phyloP scores from a whole-genome alignment of 371 early-diverging fungal genomes.

The Lichtheimia ornata region DNA sequence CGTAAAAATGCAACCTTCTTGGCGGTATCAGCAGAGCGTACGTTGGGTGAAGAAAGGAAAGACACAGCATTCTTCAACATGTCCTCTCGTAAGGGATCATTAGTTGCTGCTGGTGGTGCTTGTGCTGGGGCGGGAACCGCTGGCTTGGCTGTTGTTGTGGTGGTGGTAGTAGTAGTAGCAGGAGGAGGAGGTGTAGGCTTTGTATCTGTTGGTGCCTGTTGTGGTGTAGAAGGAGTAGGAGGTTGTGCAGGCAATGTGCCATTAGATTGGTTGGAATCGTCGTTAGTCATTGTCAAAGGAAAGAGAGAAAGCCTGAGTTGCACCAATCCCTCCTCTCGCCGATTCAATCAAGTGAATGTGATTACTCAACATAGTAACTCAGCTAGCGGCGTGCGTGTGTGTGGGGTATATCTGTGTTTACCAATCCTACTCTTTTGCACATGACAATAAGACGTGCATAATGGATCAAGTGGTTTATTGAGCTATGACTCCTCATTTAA shows the following conservation, averaged over 20 bases:
- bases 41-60: slow-evolving; percentile 61
- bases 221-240: not conserved
- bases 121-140: not conserved
- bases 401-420: too few relatives aligned
- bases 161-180: too few relatives aligned
- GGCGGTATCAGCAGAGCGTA: slow-evolving; percentile 53
- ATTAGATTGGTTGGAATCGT: slow-evolving; percentile 4
- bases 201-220: not conserved
- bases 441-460: too few relatives aligned
- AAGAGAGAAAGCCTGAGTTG: not conserved
- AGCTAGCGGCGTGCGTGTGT: too few relatives aligned
- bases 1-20: slow-evolving; percentile 66
- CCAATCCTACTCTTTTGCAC: too few relatives aligned
- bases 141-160: slow-evolving; percentile 33
- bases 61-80: slow-evolving; percentile 58
- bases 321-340: too few relatives aligned
- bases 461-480: too few relatives aligned
- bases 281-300: slow-evolving; percentile 10
- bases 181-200: slow-evolving; percentile 1
- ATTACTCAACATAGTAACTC: not conserved
- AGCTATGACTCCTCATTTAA: too few relatives aligned
- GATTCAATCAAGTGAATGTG: not conserved
- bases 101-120: not conserved
- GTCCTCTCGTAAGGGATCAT: slow-evolving; percentile 50
- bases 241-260: not conserved